Base-by-base conservation (phyloP, 1,139 yeast species). In the Suhomyces coccinellae region DNA sequence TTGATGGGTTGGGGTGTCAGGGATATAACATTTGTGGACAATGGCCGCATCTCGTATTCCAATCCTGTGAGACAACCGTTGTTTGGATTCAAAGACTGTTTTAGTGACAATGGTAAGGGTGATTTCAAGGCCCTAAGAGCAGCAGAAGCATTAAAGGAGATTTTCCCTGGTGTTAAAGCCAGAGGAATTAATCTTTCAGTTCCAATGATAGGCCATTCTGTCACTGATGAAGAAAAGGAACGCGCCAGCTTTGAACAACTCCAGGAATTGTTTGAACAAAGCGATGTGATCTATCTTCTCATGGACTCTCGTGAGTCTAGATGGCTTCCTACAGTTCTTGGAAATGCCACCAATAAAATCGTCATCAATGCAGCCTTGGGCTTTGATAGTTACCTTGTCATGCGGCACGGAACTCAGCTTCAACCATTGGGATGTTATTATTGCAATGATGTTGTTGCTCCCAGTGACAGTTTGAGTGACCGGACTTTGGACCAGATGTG, bases 401-500 rank as follows among this genome's bases (percentile, higher is more conserved):
- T 93, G 93, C 77, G 98, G 52, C 99, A 93, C 63, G 98, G 98
- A 0, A 67, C 74, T 29, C 38, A 59, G 12, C 41, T 45, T 1
- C 53, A 52, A 15, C 71, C 85, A 35, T 66, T 91, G 27, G 99
- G 99, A 0, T 93, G 99, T 63, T 93, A 93, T 66, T 93, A 85
- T 62, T 93, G 99, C 65, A 89, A 90, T 61, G 99, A 95, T 61
- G 90, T 93, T 8, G 91, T 90, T 40, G 97, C 97, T 0, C 99
- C 99, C 0, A 72, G 83, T 6, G 97, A 93, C 61, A 85, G 95
- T 50, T 68, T 88, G 14, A 76, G 88, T 0, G 95, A 90, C 58
- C 73, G 96, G 42, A 87, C 97, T 0, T 68, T 93, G 49, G 99
- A 93, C 65, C 98, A 93, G 63, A 93, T 93, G 97, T 93, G 99